Evolutionary conservation across 192 early-diverging fungal genomes (phyloP).

Genomic region (Backusella mclennaniae): DNA sequence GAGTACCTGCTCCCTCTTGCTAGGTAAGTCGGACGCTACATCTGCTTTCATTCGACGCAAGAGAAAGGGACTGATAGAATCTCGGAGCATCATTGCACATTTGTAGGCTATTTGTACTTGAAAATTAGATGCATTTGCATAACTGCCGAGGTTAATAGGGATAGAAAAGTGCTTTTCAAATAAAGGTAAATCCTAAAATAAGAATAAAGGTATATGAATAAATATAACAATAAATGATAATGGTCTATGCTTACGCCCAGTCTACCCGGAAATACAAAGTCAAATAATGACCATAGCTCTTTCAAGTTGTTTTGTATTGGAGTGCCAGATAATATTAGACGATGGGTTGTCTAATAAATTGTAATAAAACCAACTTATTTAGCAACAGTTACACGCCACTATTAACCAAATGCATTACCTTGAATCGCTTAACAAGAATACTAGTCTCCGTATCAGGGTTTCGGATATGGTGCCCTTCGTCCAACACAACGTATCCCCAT

Average conservation of each 20-base stretch:
- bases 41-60: conserved; percentile 90
- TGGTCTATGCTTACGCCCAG: conserved; percentile 44
- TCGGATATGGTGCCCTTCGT: conserved; percentile 96
- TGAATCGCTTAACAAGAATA: conserved; percentile 66
- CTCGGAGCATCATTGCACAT: conserved; percentile 88
- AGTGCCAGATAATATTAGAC: conserved; percentile 77
- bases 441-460: conserved; percentile 93
- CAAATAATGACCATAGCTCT: conserved; percentile 81
- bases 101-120: conserved; percentile 94
- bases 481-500: conserved; percentile 89
- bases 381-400: too few species aligned
- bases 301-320: conserved; percentile 81
- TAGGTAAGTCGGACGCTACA: conserved; percentile 86
- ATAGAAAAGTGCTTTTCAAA: conserved; percentile 88
- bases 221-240: conserved; percentile 3
- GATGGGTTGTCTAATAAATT: conserved; percentile 55
- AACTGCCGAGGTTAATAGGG: conserved; percentile 92
- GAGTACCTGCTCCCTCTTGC: conserved; percentile 89
- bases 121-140: conserved; percentile 84
- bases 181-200: conserved; percentile 67
- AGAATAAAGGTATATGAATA: conserved; percentile 23
- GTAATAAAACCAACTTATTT: not conserved
- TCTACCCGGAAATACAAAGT: conserved; percentile 77
- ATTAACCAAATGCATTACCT: conserved; percentile 19
- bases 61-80: conserved; percentile 92